phyloP scores from a whole-genome alignment of 495 filamentous ascomycete genomes.

The Cladorrhinum samala region DNA sequence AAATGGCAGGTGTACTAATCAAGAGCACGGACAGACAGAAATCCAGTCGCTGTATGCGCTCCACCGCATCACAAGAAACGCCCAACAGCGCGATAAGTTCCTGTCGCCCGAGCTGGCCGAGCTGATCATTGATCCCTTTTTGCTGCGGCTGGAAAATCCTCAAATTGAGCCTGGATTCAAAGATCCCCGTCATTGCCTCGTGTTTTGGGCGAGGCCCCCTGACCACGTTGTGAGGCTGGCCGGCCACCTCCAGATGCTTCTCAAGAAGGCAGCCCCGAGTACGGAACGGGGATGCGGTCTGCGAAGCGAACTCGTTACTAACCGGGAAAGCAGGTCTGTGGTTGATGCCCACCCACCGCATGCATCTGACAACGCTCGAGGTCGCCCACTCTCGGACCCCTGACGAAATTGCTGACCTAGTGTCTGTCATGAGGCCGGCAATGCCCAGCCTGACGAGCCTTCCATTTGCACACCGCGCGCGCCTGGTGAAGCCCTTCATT shows the following conservation, averaged over 20 bases:
- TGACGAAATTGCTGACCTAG: conserved; percentile 54
- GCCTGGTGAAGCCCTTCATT: conserved; percentile 73
- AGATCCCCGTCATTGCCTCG: conserved; percentile 74
- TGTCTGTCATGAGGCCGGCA: conserved; percentile 44
- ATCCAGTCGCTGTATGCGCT: conserved; percentile 67
- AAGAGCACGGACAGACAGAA: no score
- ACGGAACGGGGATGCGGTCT: conserved; percentile 19
- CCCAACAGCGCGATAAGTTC: conserved; percentile 61
- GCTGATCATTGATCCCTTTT: conserved; percentile 67
- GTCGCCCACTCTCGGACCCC: conserved; percentile 63
- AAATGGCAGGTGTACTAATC: no score
- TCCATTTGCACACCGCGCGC: conserved; percentile 55
- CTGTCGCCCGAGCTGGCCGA: conserved; percentile 60
- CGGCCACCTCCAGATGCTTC: conserved; percentile 56
- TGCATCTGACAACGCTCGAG: conserved; percentile 86
- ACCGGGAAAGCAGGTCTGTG: conserved; percentile 57
- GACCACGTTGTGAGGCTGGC: conserved; percentile 60
- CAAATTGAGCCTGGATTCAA: conserved; percentile 55
- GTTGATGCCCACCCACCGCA: conserved; percentile 68
- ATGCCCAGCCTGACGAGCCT: conserved; percentile 53
- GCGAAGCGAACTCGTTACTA: neutral
- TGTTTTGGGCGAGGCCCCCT: conserved; percentile 83
- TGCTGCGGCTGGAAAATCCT: conserved; percentile 58
- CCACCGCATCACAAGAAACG: conserved; percentile 69
- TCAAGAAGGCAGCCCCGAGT: conserved; percentile 62